Base-by-base conservation (phyloP, 2,329 filamentous ascomycete species). In the Apiospora saccharicola region DNA sequence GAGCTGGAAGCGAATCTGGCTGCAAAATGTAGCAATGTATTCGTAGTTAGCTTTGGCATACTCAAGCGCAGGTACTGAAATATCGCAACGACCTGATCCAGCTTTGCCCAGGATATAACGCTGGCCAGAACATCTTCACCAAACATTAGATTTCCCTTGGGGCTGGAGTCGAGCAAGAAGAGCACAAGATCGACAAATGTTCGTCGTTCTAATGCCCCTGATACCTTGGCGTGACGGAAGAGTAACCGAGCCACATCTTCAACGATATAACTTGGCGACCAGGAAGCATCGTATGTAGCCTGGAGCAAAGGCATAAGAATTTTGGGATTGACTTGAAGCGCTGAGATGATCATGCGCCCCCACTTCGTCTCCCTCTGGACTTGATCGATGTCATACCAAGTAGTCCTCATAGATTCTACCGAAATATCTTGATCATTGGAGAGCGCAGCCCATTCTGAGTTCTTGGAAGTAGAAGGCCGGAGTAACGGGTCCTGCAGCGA, bases 21-120 rank as follows among this genome's bases (percentile, higher is more conserved):
- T 3, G 87, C 87, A 61, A 89, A 83, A 1, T 88, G 85, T 2
- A 89, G 77, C 22, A 82, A 78, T 0, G 88, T 90, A 73, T 86
- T 79, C 13, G 75, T 74, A 41, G 72, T 70, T 44, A 81, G 71
- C 19, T 74, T 75, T 69, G 78, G 77, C n/a, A 77, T 75, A 19
- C 72, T 71, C 13, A 24, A 69, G 68, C 71, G 73, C 44, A 80
- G 70, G 26, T 70, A 26, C 67, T 80, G 64, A 64, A 77, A 76
- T 51, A 77, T 68, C 8, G 69, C 69, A 30, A 73, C 37, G 16
- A 78, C 72, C 51, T 74, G 71, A 6, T 71, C 46, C 8, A 70
- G 71, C 5, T 72, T 44, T 16, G 76, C 26, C 37, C 47, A 68
- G 8, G 73, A 49, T 14, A 76, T 61, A 37, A 77, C 43, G 24